Percentiles rank a stretch among this genome's conserved stretches.
Conservation (phyloP, 192 early-diverging fungal species). For the Backusella liffmaniae region DNA sequence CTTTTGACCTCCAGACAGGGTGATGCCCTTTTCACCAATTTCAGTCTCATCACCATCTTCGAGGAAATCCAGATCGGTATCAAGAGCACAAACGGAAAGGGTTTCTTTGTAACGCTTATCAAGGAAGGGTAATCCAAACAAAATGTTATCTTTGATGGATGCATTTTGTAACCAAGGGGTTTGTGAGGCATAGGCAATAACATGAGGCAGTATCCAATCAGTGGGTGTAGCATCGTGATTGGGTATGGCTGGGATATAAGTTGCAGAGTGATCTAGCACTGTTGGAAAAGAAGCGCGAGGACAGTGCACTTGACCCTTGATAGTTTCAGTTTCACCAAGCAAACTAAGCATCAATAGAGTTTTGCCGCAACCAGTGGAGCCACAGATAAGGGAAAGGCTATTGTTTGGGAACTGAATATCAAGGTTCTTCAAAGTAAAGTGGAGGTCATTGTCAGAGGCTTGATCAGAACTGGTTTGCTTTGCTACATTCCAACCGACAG, state of each 20-base stretch:
- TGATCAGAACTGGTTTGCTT: neutral
- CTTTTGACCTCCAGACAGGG: slow-evolving; percentile 87
- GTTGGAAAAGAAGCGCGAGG: slow-evolving; percentile 23
- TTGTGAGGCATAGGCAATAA: slow-evolving; percentile 78
- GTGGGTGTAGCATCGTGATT: neutral
- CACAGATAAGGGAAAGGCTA: neutral
- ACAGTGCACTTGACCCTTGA: slow-evolving; percentile 34
- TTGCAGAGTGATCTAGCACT: neutral
- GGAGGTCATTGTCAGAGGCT: neutral
- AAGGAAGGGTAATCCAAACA: slow-evolving; percentile 41
- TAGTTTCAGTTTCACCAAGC: slow-evolving; percentile 61
- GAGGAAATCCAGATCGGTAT: slow-evolving; percentile 73
- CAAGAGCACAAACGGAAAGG: slow-evolving; percentile 68
- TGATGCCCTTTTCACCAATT: slow-evolving; percentile 85
- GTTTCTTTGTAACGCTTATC: slow-evolving; percentile 28
- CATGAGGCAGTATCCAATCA: slow-evolving; percentile 34
- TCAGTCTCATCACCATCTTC: slow-evolving; percentile 79
- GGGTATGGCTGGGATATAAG: neutral
- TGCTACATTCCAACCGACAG: slow-evolving; percentile 53
- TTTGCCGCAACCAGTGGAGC: slow-evolving; percentile 52
- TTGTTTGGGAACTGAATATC: neutral
- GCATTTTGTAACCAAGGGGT: slow-evolving; percentile 68
- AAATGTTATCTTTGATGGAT: slow-evolving; percentile 72
- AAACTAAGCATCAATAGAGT: slow-evolving; percentile 76
- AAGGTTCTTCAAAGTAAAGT: neutral